Percentiles rank a stretch among this genome's conserved stretches.
These are phyloP conservation scores for bread wheat (Triticum aestivum) DNA, from an alignment of 176 grass and related monocot genomes.

Conservation along the genomic window IWGSC_CS_RefSeq_v2.1 NC_057802.1:2262266-2262765, in stretches of 20 bases:
- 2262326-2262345: background rate
- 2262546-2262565: background rate
- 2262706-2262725: background rate
- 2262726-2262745: background rate
- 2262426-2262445: background rate
- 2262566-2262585: background rate
- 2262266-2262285: background rate
- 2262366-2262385: background rate
- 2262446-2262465: background rate
- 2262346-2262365: background rate
- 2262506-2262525: constrained; percentile 6
- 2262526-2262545: constrained; percentile 1
- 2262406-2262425: background rate
- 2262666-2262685: background rate
- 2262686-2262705: constrained; percentile 23
- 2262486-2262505: background rate
- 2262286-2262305: background rate
- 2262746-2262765: background rate
- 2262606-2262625: constrained; percentile 23
- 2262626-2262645: background rate
- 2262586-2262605: background rate
- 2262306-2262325: background rate
- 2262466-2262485: background rate
- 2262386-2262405: constrained; percentile 4
- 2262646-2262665: background rate